Percentiles rank a stretch among this genome's conserved stretches.
Conservation (phyloP, 306 rosid species). For the Castanospermum australe region DNA sequence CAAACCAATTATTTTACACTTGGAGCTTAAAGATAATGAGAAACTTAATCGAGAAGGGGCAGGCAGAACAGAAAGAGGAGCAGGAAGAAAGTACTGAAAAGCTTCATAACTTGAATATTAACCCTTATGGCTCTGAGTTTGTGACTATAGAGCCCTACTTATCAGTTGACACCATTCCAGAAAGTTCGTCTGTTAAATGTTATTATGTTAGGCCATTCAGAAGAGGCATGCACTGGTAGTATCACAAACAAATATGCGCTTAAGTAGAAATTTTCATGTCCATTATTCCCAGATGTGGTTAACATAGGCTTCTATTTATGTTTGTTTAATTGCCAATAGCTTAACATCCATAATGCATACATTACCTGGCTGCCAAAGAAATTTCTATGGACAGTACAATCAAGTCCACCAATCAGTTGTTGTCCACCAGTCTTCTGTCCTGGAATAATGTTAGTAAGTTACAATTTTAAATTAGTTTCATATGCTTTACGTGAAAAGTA, state of each 20-base stretch:
- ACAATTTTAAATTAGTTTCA: background rate
- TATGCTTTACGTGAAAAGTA: background rate
- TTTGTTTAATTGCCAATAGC: background rate
- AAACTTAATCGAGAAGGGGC: background rate
- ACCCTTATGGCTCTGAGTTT: background rate
- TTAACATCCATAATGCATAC: background rate
- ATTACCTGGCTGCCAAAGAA: slow-evolving; percentile 97
- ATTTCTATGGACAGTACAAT: slow-evolving; percentile 92
- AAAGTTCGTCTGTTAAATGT: background rate
- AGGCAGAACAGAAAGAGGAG: background rate
- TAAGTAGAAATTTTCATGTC: background rate
- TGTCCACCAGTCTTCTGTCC: slow-evolving; percentile 96
- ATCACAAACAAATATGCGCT: background rate
- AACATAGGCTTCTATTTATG: background rate
- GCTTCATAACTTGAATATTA: background rate
- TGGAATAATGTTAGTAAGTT: slow-evolving; percentile 43
- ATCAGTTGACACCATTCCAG: background rate
- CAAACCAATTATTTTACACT: background rate
- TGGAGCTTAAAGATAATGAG: background rate
- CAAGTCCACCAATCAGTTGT: slow-evolving; percentile 86
- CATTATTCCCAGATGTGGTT: background rate
- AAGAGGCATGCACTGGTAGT: background rate
- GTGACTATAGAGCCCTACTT: background rate
- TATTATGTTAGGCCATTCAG: background rate
- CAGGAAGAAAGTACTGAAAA: background rate